phyloP scores from a whole-genome alignment of 1,139 yeast species.

The Lodderomyces jiufengensis region DNA sequence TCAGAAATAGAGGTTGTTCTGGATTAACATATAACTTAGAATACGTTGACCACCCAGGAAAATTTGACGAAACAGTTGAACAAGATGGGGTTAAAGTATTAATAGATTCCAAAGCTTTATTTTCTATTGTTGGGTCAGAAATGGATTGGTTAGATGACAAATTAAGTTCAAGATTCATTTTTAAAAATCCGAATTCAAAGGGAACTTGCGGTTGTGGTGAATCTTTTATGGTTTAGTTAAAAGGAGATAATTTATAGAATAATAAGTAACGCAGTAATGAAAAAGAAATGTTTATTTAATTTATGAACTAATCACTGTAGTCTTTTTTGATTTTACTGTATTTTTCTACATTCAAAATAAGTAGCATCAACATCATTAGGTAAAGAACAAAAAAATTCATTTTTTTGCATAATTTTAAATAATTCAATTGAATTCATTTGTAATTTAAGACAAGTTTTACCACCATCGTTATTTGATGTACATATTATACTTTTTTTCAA shows the following conservation, averaged over 20 bases:
- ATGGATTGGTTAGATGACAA: constrained; percentile 99
- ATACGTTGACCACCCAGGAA: constrained; percentile 84
- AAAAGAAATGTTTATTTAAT: not conserved
- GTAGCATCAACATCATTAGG: constrained; percentile 47
- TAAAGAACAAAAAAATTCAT: constrained; percentile 44
- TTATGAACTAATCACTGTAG: not conserved
- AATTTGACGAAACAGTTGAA: constrained; percentile 87
- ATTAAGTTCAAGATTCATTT: constrained; percentile 81
- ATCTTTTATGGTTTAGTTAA: constrained; percentile 79
- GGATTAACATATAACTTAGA: constrained; percentile 90
- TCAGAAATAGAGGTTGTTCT: constrained; percentile 94
- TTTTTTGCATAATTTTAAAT: constrained; percentile 45
- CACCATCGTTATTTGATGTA: constrained; percentile 37
- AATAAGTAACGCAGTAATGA: constrained; percentile 1
- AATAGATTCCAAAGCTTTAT: constrained; percentile 92
- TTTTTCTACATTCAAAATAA: constrained; percentile 47
- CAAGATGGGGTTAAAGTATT: constrained; percentile 93
- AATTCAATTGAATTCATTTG: constrained; percentile 35
- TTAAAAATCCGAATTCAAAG: constrained; percentile 91
- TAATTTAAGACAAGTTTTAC: constrained; percentile 45
- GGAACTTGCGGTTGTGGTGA: constrained; percentile 99
- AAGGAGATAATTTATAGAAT: not conserved
- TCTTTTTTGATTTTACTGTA: too few species aligned
- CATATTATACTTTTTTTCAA: constrained; percentile 41
- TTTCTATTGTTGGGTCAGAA: constrained; percentile 92